Evolutionary conservation across 2,329 filamentous ascomycete genomes (phyloP), one percentile per base, ranked within the genome.

Genomic region (Pseudogymnoascus sp.): DNA sequence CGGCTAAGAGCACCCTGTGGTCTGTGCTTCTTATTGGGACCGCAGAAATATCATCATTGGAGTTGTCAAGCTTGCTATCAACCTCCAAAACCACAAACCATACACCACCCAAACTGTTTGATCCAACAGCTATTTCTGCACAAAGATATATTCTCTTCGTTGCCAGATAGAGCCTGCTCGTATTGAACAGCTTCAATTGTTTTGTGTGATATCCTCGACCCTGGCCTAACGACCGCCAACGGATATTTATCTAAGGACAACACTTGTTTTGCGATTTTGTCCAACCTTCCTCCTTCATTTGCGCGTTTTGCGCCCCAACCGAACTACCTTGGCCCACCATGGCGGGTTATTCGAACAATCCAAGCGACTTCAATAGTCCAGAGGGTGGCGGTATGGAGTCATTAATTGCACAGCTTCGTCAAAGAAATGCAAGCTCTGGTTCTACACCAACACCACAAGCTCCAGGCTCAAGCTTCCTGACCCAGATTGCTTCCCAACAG

Each of bases 401-500:
- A 24, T 66, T 75, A 47, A 70, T 74, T 65, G 71, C 71, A 64
- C 72, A 73, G 64, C 70, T 74, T 65, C 72, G 72, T 59, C 68
- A 70, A 31, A 65, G 60, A 66, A 64, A 63, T 35, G 50, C 50
- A 21, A 21, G 50, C 50, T 56, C 50, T 33, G 50, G 50, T n/a
- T 56, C 50, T 6, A 33, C 50, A 21, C 50, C 50, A 56, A 56
- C 50, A 29, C 50, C 50, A 33, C 50, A 44, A 33, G 40, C 62
- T 29, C 40, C 62, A 40, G 62, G 31, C 29, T 61, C 29, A 10
- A 37, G 61, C 26, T 63, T 60, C 26, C 61, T 61, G 56, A 35
- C 61, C 31, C 62, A 64, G 40, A 35, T 42, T n/a, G 26, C 21
- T 24, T 29, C 62, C 24, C 47, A 56, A 21, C 50, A 56, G 50